Evolutionary conservation across 192 early-diverging fungal genomes (phyloP).

Genomic region (Linnemannia zychae): DNA sequence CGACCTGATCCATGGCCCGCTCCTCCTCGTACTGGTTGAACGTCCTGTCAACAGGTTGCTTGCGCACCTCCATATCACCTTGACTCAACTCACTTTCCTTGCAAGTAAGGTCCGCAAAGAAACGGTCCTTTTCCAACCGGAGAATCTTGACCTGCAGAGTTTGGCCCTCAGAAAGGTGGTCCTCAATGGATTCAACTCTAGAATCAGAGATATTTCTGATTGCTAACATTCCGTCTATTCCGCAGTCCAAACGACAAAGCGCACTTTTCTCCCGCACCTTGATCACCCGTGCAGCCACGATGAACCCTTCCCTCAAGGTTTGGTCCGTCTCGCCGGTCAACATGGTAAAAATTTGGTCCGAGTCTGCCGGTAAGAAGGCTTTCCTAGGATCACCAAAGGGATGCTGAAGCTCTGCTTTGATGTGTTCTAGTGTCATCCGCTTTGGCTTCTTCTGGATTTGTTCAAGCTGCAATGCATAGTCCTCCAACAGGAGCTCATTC

Average conservation of each 20-base stretch:
- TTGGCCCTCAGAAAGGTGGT: slow-evolving; percentile 76
- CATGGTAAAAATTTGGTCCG: slow-evolving; percentile 83
- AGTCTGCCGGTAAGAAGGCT: slow-evolving; percentile 65
- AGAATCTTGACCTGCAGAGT: slow-evolving; percentile 81
- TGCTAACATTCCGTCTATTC: slow-evolving; percentile 87
- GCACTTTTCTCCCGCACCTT: slow-evolving; percentile 82
- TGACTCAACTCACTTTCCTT: slow-evolving; percentile 70
- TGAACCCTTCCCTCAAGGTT: slow-evolving; percentile 72
- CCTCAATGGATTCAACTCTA: slow-evolving; percentile 66
- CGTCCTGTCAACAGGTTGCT: slow-evolving; percentile 69
- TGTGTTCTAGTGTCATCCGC: slow-evolving; percentile 83
- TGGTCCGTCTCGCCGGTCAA: slow-evolving; percentile 86
- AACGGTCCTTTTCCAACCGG: slow-evolving; percentile 80
- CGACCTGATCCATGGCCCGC: slow-evolving; percentile 29
- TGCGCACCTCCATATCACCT: slow-evolving; percentile 58
- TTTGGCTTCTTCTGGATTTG: slow-evolving; percentile 82
- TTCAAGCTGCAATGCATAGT: slow-evolving; percentile 91
- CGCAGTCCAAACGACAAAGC: slow-evolving; percentile 81
- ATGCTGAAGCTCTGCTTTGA: slow-evolving; percentile 89
- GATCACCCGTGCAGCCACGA: slow-evolving; percentile 77
- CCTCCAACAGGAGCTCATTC: slow-evolving; percentile 90
- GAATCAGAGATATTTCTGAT: slow-evolving; percentile 71
- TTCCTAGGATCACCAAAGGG: slow-evolving; percentile 83
- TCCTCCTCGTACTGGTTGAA: slow-evolving; percentile 59
- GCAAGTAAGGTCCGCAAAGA: slow-evolving; percentile 82